These are phyloP conservation scores for Ustilago shanxiensis DNA, from an alignment of 1,284 basidiomycete genomes.

Conservation along the genomic window DNA sequence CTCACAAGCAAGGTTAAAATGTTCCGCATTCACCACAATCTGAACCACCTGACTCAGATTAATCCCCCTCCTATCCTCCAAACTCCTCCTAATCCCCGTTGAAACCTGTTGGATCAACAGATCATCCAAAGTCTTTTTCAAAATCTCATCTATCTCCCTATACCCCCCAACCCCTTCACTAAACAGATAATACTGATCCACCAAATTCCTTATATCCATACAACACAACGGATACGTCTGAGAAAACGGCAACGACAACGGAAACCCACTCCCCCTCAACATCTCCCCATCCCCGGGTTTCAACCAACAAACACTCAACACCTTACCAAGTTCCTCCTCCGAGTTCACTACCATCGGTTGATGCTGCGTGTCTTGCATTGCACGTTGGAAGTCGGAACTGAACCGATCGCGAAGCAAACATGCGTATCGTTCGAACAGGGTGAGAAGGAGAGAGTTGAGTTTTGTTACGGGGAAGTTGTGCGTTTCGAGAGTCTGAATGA, in stretches of 20 bases:
- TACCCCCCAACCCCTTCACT: conserved; percentile 93
- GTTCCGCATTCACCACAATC: conserved; percentile 91
- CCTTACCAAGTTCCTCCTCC: conserved; percentile 79
- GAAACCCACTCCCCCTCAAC: conserved; percentile 72
- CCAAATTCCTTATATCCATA: conserved; percentile 92
- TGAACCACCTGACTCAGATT: conserved; percentile 95
- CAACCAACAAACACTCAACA: conserved; percentile 88
- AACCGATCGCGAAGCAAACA: conserved; percentile 86
- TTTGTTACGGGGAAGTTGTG: conserved; percentile 86
- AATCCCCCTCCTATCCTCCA: conserved; percentile 74
- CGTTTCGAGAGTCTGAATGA: conserved; percentile 88
- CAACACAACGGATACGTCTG: conserved; percentile 95
- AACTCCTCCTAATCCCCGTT: conserved; percentile 80
- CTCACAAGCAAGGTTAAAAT: conserved; percentile 86
- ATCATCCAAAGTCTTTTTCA: conserved; percentile 90
- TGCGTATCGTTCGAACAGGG: conserved; percentile 91
- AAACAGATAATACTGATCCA: conserved; percentile 96
- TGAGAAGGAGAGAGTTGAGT: conserved; percentile 85
- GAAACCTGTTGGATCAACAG: conserved; percentile 86
- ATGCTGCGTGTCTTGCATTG: conserved; percentile 86
- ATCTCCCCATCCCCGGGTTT: conserved; percentile 71
- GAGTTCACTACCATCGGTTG: conserved; percentile 88
- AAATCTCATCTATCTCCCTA: conserved; percentile 89
- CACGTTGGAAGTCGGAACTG: conserved; percentile 74
- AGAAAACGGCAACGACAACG: conserved; percentile 90